A percentile compares a stretch with the other conserved stretches of the same genome.
phyloP scores from a whole-genome alignment of 495 filamentous ascomycete species.

The Hypoxylon crocopeplum region DNA sequence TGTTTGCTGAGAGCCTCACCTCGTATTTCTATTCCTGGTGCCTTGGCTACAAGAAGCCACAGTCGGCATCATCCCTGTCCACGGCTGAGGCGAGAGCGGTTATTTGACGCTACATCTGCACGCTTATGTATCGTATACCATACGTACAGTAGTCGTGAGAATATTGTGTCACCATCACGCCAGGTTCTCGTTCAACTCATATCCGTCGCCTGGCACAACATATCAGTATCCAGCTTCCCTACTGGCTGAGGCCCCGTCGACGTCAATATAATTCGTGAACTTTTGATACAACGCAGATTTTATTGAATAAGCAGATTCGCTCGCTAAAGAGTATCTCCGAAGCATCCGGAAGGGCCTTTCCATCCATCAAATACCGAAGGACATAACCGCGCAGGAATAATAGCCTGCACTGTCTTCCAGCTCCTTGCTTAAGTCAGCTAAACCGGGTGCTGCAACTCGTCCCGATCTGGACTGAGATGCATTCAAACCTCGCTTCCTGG shows the following conservation, averaged over 20 bases:
- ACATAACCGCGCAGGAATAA: background rate
- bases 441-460: conserved; percentile 36
- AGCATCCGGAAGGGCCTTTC: background rate
- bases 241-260: conserved; percentile 1
- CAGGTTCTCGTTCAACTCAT: conserved; percentile 23
- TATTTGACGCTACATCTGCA: conserved; percentile 35
- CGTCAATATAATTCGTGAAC: background rate
- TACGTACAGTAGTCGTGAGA: background rate
- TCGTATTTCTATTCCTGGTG: conserved; percentile 33
- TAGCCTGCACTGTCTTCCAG: background rate
- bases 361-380: conserved; percentile 1
- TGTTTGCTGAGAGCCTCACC: conserved; percentile 27
- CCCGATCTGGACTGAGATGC: conserved; percentile 50
- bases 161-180: conserved; percentile 18
- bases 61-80: conserved; percentile 24
- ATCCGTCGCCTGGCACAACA: conserved; percentile 8
- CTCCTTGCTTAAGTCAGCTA: background rate
- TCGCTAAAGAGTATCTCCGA: conserved; percentile 21
- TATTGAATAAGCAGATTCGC: conserved; percentile 2
- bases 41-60: conserved; percentile 27
- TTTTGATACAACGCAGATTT: conserved; percentile 4
- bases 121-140: conserved; percentile 24
- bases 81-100: conserved; percentile 13
- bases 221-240: conserved; percentile 1
- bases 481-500: conserved; percentile 57